These are phyloP conservation scores for Alnus glutinosa DNA, from an alignment of 306 rosid species.

Conservation along the genomic window DNA sequence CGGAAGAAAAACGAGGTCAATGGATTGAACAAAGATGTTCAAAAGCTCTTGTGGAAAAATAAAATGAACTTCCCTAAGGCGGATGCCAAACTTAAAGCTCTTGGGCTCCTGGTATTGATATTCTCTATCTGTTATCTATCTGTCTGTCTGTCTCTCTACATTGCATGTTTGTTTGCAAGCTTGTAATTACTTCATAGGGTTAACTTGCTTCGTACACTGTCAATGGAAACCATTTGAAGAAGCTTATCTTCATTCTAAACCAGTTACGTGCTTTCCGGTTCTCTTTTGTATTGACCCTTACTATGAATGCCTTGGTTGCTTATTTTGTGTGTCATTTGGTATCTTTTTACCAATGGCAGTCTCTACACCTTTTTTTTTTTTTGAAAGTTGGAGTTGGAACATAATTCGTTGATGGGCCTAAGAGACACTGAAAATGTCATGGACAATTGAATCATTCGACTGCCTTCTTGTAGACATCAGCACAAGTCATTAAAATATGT, in stretches of 20 bases:
- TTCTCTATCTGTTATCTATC: neutral
- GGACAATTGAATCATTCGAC: neutral
- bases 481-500: neutral
- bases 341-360: neutral
- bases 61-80: constrained; percentile 78
- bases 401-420: neutral
- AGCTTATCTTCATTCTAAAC: neutral
- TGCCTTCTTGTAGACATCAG: neutral
- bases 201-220: neutral
- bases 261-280: neutral
- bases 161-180: neutral
- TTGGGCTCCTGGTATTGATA: constrained; percentile 66
- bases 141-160: neutral
- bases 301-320: neutral
- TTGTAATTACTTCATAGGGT: neutral
- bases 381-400: neutral
- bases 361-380: neutral
- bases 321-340: neutral
- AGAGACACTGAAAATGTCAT: neutral
- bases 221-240: neutral
- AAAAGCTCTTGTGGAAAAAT: constrained; percentile 89
- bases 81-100: constrained; percentile 66
- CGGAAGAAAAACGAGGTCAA: constrained; percentile 55
- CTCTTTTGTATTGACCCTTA: neutral
- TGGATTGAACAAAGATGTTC: constrained; percentile 78